These are phyloP conservation scores for Sarocladium strictum DNA, from an alignment of 2,329 filamentous ascomycete species.

Conservation along the genomic window DNA sequence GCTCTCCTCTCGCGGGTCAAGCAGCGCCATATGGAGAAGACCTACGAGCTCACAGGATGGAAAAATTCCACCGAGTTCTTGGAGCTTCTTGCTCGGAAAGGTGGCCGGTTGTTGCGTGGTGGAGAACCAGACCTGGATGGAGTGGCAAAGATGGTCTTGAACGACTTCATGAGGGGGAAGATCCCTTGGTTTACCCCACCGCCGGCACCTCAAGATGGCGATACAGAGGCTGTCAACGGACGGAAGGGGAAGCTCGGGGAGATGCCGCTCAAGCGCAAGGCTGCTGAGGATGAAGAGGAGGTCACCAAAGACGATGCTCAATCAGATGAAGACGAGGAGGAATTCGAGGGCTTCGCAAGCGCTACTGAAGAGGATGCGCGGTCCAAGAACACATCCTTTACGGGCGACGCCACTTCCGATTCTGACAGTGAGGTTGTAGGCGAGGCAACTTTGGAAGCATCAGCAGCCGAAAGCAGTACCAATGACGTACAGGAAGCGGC, in stretches of 20 bases:
- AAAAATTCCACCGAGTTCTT: conserved; percentile 74
- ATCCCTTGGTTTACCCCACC: conserved; percentile 93
- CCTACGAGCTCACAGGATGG: conserved; percentile 82
- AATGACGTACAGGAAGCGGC: conserved; percentile 30
- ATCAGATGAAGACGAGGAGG: conserved; percentile 29
- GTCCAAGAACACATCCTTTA: conserved; percentile 25
- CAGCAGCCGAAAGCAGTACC: conserved; percentile 21
- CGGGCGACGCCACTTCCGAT: conserved; percentile 18
- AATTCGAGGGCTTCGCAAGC: conserved; percentile 32
- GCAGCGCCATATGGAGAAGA: conserved; percentile 81
- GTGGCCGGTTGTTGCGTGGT: conserved; percentile 77
- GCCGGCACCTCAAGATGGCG: conserved; percentile 51
- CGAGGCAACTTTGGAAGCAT: conserved; percentile 32
- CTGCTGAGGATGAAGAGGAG: conserved; percentile 44
- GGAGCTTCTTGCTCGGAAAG: conserved; percentile 80
- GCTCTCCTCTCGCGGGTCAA: conserved; percentile 77
- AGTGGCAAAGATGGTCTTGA: conserved; percentile 93
- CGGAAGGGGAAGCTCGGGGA: conserved; percentile 76
- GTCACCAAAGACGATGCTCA: conserved; percentile 24
- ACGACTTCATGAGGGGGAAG: conserved; percentile 92
- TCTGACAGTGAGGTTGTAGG: conserved; percentile 34
- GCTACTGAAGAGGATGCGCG: conserved; percentile 24
- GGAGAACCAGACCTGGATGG: conserved; percentile 95
- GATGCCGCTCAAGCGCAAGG: conserved; percentile 76
- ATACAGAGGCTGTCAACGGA: conserved; percentile 50